Percentiles rank a stretch among this genome's conserved stretches.
Evolutionary conservation across 345 rosid genomes (phyloP).

Genomic region (Trapa bicornis): DNA sequence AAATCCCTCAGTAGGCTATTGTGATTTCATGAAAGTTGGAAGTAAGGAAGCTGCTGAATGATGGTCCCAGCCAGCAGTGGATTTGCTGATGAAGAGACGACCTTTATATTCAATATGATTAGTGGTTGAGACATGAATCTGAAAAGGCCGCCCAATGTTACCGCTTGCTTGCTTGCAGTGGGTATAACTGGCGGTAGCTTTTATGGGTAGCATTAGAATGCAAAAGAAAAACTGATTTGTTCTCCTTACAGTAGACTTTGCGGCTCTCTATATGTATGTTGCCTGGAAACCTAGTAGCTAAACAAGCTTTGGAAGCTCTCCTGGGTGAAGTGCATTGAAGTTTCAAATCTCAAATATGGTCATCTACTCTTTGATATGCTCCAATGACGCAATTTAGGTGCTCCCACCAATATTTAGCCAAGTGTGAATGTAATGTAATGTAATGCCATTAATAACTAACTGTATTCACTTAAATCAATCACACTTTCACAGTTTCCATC

Average conservation of each 20-base stretch:
- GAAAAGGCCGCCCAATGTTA: neutral
- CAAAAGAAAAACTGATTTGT: neutral
- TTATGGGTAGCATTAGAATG: neutral
- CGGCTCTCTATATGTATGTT: neutral
- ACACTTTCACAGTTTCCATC: too few species aligned
- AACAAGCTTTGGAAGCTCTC: neutral
- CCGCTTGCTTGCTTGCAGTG: neutral
- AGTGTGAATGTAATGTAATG: too few species aligned
- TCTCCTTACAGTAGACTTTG: neutral
- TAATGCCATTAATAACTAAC: too few species aligned
- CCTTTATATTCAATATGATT: neutral
- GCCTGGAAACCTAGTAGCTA: neutral
- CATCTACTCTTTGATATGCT: too few species aligned
- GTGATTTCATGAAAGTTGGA: constrained; percentile 14
- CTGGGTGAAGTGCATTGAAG: neutral
- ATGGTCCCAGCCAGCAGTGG: neutral
- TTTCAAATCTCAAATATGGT: too few species aligned
- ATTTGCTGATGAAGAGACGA: neutral
- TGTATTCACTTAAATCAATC: too few species aligned
- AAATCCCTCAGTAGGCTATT: constrained; percentile 91
- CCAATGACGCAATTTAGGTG: too few species aligned
- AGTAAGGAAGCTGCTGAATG: neutral
- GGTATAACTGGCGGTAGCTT: neutral
- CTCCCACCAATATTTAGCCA: too few species aligned
- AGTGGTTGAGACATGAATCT: neutral